Conservation (phyloP, 2,329 filamentous ascomycete species). For the Arthrocladium fulminans region DNA sequence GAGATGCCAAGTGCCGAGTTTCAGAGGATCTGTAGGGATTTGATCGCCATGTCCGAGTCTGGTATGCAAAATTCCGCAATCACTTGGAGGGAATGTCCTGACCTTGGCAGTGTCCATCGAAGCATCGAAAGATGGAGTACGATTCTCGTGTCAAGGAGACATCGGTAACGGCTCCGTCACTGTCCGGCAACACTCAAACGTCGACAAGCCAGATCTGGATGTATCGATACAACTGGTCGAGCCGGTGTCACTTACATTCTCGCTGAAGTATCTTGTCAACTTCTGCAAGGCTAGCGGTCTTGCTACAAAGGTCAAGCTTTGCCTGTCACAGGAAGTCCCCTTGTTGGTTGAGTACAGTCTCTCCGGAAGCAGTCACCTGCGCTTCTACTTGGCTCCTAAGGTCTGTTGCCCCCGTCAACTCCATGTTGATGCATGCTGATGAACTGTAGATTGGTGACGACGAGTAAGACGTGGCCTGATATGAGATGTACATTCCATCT, state of each 20-base stretch:
- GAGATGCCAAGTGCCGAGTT: constrained; percentile 84
- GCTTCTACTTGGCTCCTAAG: constrained; percentile 98
- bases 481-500: neutral
- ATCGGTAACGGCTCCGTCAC: constrained; percentile 94
- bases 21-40: constrained; percentile 85
- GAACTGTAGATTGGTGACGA: constrained; percentile 54
- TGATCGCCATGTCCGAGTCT: constrained; percentile 88
- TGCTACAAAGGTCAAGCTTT: constrained; percentile 76
- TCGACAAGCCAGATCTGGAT: constrained; percentile 79
- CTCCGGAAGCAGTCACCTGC: constrained; percentile 73
- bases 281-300: constrained; percentile 96
- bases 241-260: constrained; percentile 91
- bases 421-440: constrained; percentile 29
- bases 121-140: constrained; percentile 92
- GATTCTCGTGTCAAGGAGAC: constrained; percentile 86
- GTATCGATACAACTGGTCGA: constrained; percentile 86
- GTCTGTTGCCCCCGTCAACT: constrained; percentile 38
- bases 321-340: constrained; percentile 90
- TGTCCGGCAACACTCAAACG: constrained; percentile 74
- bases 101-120: constrained; percentile 71
- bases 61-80: constrained; percentile 50
- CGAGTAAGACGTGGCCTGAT: constrained; percentile 30
- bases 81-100: constrained; percentile 18
- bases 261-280: constrained; percentile 98
- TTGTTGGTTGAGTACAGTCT: constrained; percentile 88